Evolutionary conservation across 2,329 filamentous ascomycete species (phyloP), one percentile per base, ranked within the genome.

Genomic region (Herpotrichia juniperi): DNA sequence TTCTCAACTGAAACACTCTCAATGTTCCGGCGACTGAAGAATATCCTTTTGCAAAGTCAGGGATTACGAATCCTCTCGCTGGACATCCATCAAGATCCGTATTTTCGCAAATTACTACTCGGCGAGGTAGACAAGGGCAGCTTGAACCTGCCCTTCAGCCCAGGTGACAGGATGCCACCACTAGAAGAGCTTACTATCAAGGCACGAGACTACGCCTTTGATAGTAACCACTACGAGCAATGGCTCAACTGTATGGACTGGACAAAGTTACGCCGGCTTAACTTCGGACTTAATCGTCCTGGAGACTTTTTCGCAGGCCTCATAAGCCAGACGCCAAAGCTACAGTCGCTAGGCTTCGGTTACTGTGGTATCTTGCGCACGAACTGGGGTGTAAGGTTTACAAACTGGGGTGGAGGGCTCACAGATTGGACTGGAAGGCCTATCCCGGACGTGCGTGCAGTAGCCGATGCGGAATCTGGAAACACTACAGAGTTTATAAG

Each of bases 121-220:
- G 22, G 17, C 10, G 2, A 19, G 12, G 39, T 21, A 21, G 31
- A 28, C n/a, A 42, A 22, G 7, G 44, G 48, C 19, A 39, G 14
- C 4, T 17, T 56, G 8, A 53, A 62, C 10, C 35, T 62, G 3
- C 58, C 59, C 16, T 35, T 64, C 2, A 25, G 43, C 2, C 21
- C 39, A 31, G 35, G 37, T 2, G 59, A 62, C 22, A 31, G 28
- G 11, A 37, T 63, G 1, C 60, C 58, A 3, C 12, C 49, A 2
- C 42, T 62, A 2, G 46, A 54, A 14, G 46, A 57, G 4, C 42
- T 62, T 3, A 25, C 42, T 1, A 26, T 64, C 3, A 28, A 50
- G 26, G 51, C 55, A 2, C 57, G n/a, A 4, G 48, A 30, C 12
- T 63, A 62, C 34, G 28, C n/a, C 30, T 53, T 61, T 9, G 48